Base-by-base conservation (phyloP, 768 basidiomycete species). In the Russula emetica region DNA sequence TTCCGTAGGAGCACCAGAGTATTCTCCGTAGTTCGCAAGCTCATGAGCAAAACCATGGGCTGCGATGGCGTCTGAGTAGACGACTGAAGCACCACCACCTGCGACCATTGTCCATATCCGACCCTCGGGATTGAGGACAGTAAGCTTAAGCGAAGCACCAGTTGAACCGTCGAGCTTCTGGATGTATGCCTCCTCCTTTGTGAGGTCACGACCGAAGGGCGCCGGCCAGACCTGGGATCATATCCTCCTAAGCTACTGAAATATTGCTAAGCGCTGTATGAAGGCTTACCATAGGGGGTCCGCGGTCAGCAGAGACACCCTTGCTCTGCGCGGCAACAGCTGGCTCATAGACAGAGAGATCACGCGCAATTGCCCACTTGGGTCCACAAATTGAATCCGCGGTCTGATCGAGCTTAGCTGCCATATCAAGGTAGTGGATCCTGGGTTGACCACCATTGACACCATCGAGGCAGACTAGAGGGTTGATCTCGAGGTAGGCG, bases 71-170 rank as follows among this genome's bases (percentile, higher is more conserved):
- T 90, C 88, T 8, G 80, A 81, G 71, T 86, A 86, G 47, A 85
- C 83, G 66, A 86, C 84, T 8, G 82, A 84, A 24, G 85, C 84
- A 80, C 93, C 93, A 73, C 97, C 97, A 79, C 96, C 97, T 60
- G 97, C 96, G 61, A 99, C 97, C 96, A 98, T 98, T 70, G 97
- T 98, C 97, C 97, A 99, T 68, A 99, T 86, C 66, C 95, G 90
- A 64, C 96, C 97, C 73, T 92, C 88, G 59, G 90, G 77, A 76
- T 98, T 98, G 71, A 99, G 80, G 58, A 99, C 96, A 47, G 97
- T 99, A 51, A 99, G 84, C 76, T 99, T 99, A 74, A 99, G 87
- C 10, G 94, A 97, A 70, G 97, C 94, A 79, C 97, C 96, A 49
- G 97, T 99, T 24, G 92, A 94, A 24, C 83, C 93, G 68, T 98